Conservation (phyloP, 768 basidiomycete species). For the Tricholoma saponaceum region DNA sequence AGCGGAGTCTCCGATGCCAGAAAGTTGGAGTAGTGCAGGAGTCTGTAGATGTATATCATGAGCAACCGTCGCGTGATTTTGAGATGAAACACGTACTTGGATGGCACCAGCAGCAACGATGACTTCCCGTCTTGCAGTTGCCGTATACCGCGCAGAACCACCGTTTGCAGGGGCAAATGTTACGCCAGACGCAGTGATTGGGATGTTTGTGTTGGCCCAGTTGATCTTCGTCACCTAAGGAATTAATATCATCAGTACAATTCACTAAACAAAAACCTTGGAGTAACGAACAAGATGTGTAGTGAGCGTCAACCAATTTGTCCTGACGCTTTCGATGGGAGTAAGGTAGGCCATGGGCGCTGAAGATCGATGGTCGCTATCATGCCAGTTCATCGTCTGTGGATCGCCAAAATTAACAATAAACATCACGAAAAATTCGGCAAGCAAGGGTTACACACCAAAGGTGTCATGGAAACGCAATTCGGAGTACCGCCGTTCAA, state of each 20-base stretch:
- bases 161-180: constrained; percentile 39
- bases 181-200: constrained; percentile 41
- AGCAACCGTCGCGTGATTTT: background rate
- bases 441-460: constrained; percentile 25
- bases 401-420: background rate
- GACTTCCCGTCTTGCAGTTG: constrained; percentile 43
- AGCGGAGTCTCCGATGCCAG: constrained; percentile 51
- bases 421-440: background rate
- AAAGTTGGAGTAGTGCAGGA: constrained; percentile 47
- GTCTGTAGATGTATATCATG: constrained; percentile 22
- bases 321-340: constrained; percentile 42
- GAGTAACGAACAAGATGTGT: constrained; percentile 28
- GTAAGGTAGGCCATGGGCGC: constrained; percentile 52
- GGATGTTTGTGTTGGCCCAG: constrained; percentile 30
- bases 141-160: constrained; percentile 34
- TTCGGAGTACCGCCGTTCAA: constrained; percentile 54
- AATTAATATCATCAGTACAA: background rate
- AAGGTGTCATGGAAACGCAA: constrained; percentile 51
- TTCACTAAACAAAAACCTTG: background rate
- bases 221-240: constrained; percentile 41
- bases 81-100: constrained; percentile 18
- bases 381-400: constrained; percentile 45
- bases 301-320: constrained; percentile 47
- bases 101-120: constrained; percentile 54
- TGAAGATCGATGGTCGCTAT: constrained; percentile 48